Evolutionary conservation across 2,329 filamentous ascomycete species (phyloP), one percentile per base, ranked within the genome.

Genomic region (Hymenoscyphus repandus): DNA sequence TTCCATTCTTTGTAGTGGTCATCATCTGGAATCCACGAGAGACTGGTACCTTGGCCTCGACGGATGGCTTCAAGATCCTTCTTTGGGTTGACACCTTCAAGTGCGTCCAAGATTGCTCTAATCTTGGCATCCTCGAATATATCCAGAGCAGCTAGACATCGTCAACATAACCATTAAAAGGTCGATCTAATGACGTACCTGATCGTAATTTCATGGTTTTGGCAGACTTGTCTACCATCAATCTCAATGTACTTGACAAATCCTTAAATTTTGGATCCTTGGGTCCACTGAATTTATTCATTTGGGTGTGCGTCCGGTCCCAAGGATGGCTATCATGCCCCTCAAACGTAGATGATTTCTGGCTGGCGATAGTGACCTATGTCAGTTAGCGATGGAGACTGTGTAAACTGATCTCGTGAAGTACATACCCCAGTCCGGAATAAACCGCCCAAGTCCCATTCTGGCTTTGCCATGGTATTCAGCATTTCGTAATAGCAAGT

Each of bases 271-370:
- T 20, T 17, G 20, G 31, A 17, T 45, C 43, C 18, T 45, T 45
- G 15, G 43, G 43, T 5, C 43, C 43, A n/a, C 15, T 33, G 20
- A 45, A 45, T n/a, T 45, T 45, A 17, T 45, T 45, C 43, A 45
- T 45, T 10, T 22, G 31, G 3, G 32, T 36, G 20, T 45, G 43
- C 22, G 43, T 45, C 18, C 43, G 43, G 11, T 34, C 43, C 32
- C 32, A 45, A 15, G 17, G 15, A 36, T 45, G 18, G 5, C n/a
- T 45, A 3, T 34, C 31, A 20, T 45, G 33, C 4, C 43, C 43
- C 22, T 45, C 43, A 13, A 45, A 45, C 10, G 13, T 45, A 6
- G 43, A 45, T 12, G 43, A 45, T 33, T 45, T 33, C 12, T 36
- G 34, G 18, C 43, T 45, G 11, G 43, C 43, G 9, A 45, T 45